Conservation (phyloP, 1,284 basidiomycete genomes). For the Sanghuangporus baumii region DNA sequence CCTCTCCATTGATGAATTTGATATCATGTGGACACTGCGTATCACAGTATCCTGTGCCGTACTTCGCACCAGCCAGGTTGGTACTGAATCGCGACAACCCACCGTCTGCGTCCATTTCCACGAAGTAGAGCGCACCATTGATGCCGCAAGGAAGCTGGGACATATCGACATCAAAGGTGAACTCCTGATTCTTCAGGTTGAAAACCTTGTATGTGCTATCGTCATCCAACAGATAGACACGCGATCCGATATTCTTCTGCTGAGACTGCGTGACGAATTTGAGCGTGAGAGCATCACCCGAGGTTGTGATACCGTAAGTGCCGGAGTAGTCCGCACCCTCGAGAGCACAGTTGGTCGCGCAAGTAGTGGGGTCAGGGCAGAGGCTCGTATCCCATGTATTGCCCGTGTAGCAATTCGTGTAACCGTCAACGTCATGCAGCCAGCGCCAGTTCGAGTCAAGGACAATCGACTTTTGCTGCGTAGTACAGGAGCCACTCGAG, state of each 20-base stretch:
- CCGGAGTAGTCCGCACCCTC: slow-evolving; percentile 34
- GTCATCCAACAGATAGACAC: slow-evolving; percentile 26
- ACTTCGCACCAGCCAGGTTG: slow-evolving; percentile 54
- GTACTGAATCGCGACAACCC: slow-evolving; percentile 40
- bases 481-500: slow-evolving; percentile 34
- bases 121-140: slow-evolving; percentile 38
- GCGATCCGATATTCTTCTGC: slow-evolving; percentile 25
- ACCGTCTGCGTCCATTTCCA: slow-evolving; percentile 50
- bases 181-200: slow-evolving; percentile 25
- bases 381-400: slow-evolving; percentile 44
- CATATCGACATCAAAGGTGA: slow-evolving; percentile 27
- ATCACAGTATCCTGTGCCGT: slow-evolving; percentile 54
- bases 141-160: slow-evolving; percentile 26
- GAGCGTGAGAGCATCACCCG: slow-evolving; percentile 32
- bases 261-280: slow-evolving; percentile 22
- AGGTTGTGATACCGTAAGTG: slow-evolving; percentile 39
- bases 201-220: slow-evolving; percentile 24
- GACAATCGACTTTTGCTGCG: slow-evolving; percentile 30
- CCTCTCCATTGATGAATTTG: slow-evolving; percentile 51
- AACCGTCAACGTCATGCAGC: slow-evolving; percentile 37
- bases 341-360: slow-evolving; percentile 35
- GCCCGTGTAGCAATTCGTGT: slow-evolving; percentile 53
- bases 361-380: slow-evolving; percentile 41
- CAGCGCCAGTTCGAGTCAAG: slow-evolving; percentile 53
- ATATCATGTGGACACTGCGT: slow-evolving; percentile 52